A percentile compares a stretch with the other conserved stretches of the same genome.
Evolutionary conservation across 371 early-diverging fungal genomes (phyloP).

Genomic region (Mucor indicus): DNA sequence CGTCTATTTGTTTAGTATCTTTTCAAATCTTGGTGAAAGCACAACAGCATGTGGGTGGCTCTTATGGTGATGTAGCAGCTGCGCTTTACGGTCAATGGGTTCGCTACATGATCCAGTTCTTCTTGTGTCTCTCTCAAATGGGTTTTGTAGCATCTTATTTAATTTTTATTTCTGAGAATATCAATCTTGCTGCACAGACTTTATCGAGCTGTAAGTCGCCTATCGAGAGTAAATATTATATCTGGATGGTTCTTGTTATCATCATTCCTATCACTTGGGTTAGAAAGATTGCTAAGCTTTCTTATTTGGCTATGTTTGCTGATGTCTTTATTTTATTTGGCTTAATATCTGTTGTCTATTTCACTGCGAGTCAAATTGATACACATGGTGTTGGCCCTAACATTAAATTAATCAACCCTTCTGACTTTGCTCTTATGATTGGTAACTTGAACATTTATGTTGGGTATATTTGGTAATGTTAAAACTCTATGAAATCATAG

Average conservation of each 20-base stretch:
- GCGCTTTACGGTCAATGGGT: conserved; percentile 66
- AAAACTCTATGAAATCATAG: neutral
- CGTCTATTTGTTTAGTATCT: conserved; percentile 22
- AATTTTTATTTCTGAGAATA: conserved; percentile 81
- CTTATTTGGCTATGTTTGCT: conserved; percentile 69
- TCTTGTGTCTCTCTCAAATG: conserved; percentile 73
- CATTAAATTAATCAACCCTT: conserved; percentile 42
- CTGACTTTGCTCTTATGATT: conserved; percentile 66
- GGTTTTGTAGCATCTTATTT: conserved; percentile 82
- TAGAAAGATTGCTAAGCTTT: conserved; percentile 73
- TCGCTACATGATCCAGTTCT: conserved; percentile 58
- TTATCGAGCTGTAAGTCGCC: conserved; percentile 55
- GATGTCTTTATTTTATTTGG: conserved; percentile 79
- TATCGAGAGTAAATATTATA: conserved; percentile 54
- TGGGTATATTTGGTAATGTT: no score
- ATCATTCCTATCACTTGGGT: conserved; percentile 81
- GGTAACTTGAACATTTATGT: conserved; percentile 67
- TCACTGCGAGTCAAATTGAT: conserved; percentile 53
- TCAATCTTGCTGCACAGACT: conserved; percentile 60
- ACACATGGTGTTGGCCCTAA: conserved; percentile 50
- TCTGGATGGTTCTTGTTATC: conserved; percentile 62
- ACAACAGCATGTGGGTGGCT: conserved; percentile 52
- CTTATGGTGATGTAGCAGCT: conserved; percentile 77
- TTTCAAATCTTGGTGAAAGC: conserved; percentile 29
- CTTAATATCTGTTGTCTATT: conserved; percentile 66